These are phyloP conservation scores for Biscogniauxia mediterranea DNA, from an alignment of 2,329 filamentous ascomycete genomes.

Conservation along the genomic window DNA sequence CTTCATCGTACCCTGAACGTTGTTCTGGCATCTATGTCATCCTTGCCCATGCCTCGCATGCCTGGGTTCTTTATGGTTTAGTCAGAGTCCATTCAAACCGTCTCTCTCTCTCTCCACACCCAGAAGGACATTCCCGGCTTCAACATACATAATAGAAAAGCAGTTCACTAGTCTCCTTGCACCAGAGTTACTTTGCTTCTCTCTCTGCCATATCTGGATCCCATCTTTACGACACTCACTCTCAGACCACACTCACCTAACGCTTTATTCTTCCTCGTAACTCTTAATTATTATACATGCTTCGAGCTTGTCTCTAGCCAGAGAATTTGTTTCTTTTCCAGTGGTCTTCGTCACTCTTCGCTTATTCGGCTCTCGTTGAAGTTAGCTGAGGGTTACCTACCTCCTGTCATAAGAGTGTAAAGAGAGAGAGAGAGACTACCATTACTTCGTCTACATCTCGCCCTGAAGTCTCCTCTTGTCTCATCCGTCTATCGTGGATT, in stretches of 20 bases:
- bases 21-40: constrained; percentile 33
- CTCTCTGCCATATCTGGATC: constrained; percentile 10
- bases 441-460: neutral
- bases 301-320: neutral
- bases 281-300: neutral
- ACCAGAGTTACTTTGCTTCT: constrained; percentile 18
- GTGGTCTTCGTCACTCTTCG: neutral
- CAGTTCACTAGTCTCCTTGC: constrained; percentile 28
- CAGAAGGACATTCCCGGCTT: constrained; percentile 31
- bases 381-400: constrained; percentile 1
- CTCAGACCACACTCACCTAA: neutral
- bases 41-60: constrained; percentile 39
- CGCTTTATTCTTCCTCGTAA: neutral
- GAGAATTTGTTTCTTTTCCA: neutral
- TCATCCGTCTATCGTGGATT: neutral
- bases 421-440: neutral
- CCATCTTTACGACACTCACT: neutral
- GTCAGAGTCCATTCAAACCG: constrained; percentile 35
- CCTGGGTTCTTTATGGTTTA: constrained; percentile 39
- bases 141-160: constrained; percentile 33
- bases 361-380: neutral
- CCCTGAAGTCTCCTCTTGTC: neutral
- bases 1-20: constrained; percentile 30
- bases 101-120: constrained; percentile 29
- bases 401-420: neutral